These are phyloP conservation scores for Cyamopsis tetragonoloba DNA, from an alignment of 306 rosid genomes.

Conservation along the genomic window DNA sequence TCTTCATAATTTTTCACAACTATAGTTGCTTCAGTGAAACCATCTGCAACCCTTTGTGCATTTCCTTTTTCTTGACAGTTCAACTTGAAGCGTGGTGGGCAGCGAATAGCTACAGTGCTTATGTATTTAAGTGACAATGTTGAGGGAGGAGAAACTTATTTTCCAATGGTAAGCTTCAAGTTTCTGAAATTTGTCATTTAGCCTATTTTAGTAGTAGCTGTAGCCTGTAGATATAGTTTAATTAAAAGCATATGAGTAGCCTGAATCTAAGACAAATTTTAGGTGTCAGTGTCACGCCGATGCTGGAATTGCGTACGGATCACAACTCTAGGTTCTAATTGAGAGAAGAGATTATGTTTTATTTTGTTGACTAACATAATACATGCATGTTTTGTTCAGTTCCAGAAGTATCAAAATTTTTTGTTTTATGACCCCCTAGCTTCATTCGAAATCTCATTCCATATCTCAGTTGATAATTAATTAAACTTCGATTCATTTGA, in stretches of 20 bases:
- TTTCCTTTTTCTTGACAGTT: conserved; percentile 44
- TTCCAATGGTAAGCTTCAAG: conserved; percentile 63
- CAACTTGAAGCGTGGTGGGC: conserved; percentile 99
- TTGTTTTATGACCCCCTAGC: conserved; percentile 3
- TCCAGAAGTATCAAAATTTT: not conserved
- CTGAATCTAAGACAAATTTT: not conserved
- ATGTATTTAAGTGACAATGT: conserved; percentile 89
- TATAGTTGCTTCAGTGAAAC: conserved; percentile 13
- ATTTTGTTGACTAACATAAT: conserved; percentile 12
- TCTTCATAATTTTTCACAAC: conserved; percentile 2
- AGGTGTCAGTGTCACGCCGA: conserved; percentile 4
- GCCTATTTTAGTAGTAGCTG: conserved; percentile 17
- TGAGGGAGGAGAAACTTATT: conserved; percentile 97
- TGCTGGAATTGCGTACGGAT: not conserved
- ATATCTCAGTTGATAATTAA: not conserved
- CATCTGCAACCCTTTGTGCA: not conserved
- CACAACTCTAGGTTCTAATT: not conserved
- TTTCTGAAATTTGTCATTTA: conserved; percentile 26
- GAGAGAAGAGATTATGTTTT: not conserved
- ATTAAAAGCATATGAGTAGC: conserved; percentile 17
- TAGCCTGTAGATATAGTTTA: not conserved
- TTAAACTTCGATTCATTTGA: not conserved
- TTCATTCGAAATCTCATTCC: not conserved
- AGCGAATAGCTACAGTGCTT: conserved; percentile 91
- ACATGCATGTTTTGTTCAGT: not conserved